A percentile compares a stretch with the other conserved stretches of the same genome.
phyloP scores from a whole-genome alignment of 495 filamentous ascomycete species.

The Coniosporium apollinis region DNA sequence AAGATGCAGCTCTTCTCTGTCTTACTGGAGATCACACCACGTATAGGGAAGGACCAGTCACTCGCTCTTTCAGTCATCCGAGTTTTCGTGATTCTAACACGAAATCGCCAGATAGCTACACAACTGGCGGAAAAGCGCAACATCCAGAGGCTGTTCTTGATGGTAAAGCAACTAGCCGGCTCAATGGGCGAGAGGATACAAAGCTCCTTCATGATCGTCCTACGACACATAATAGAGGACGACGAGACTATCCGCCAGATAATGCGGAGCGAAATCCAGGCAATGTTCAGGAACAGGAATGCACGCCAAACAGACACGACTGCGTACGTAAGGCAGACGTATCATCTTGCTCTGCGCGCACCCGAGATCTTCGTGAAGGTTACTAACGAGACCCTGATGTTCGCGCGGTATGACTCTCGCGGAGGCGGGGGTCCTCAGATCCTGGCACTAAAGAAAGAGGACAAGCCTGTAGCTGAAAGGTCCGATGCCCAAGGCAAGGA shows the following conservation, averaged over 20 bases:
- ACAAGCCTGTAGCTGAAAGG: constrained; percentile 21
- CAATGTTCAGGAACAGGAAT: constrained; percentile 49
- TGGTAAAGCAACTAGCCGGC: constrained; percentile 79
- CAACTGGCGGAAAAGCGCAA: constrained; percentile 72
- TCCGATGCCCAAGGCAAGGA: background rate
- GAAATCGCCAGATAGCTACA: constrained; percentile 55
- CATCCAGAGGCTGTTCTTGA: constrained; percentile 77
- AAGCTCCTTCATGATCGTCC: constrained; percentile 66
- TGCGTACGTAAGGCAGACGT: constrained; percentile 57
- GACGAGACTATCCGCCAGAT: constrained; percentile 78
- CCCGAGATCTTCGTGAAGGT: constrained; percentile 82
- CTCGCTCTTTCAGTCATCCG: constrained; percentile 71
- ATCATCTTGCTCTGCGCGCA: constrained; percentile 65
- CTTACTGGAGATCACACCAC: constrained; percentile 65
- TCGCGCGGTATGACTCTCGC: constrained; percentile 39
- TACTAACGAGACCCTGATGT: constrained; percentile 69
- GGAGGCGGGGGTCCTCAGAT: constrained; percentile 39
- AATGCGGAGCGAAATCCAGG: constrained; percentile 79
- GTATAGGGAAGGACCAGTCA: constrained; percentile 70
- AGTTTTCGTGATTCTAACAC: constrained; percentile 79
- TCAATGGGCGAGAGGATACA: constrained; percentile 58
- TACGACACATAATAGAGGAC: constrained; percentile 90
- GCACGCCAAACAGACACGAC: constrained; percentile 49
- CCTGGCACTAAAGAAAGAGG: constrained; percentile 38
- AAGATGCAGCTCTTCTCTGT: constrained; percentile 54